Base-by-base conservation (phyloP, 345 rosid genomes). In the Capsella bursapastoris region DNA sequence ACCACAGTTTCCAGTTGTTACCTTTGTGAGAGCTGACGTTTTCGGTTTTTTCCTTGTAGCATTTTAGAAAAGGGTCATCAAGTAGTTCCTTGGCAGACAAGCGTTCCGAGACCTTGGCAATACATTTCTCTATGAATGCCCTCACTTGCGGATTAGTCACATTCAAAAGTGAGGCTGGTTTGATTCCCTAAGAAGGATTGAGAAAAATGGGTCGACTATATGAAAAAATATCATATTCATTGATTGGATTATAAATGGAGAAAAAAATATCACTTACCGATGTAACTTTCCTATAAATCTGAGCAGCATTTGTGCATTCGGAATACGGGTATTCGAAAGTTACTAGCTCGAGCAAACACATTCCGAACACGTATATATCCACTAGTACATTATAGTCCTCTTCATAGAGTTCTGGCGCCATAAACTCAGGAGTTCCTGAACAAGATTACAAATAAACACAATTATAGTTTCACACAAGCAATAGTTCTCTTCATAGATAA, bases 361-460 rank as follows among this genome's bases (percentile, higher is more conserved):
- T 88, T 68, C 99, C 98, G 63, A 96, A 96, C 9, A 98, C 89
- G 57, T 96, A 96, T 73, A 96, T 89, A 80, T 96, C 99, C 18
- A 92, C 97, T 37, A 96, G 97, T 78, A 90, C 98, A 57, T 89
- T 90, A 69, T 96, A 96, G 69, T 96, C 97, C 76, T 96, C 99
- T 69, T 96, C 98, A 45, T 96, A 92, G 64, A 96, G 93, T 80
- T 96, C 99, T 0, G 99, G 99, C 3, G 99, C 99, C 99, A 96
- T 96, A 78, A 90, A 96, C 38, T 90, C 99, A 13, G 99, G 99
- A 57, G 99, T 96, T 63, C 98, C 99, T 92, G 61, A 56, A 59
- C 10, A 64, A 22, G 2, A n/a, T 71, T 57, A 3, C 57, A 71
- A 66, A 56, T 28, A 4, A 32, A 51, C 43, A 65, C 8, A 64